A percentile compares a stretch with the other conserved stretches of the same genome.
Evolutionary conservation across 2,329 filamentous ascomycete genomes (phyloP).

Genomic region (Fusarium sulawesiense): DNA sequence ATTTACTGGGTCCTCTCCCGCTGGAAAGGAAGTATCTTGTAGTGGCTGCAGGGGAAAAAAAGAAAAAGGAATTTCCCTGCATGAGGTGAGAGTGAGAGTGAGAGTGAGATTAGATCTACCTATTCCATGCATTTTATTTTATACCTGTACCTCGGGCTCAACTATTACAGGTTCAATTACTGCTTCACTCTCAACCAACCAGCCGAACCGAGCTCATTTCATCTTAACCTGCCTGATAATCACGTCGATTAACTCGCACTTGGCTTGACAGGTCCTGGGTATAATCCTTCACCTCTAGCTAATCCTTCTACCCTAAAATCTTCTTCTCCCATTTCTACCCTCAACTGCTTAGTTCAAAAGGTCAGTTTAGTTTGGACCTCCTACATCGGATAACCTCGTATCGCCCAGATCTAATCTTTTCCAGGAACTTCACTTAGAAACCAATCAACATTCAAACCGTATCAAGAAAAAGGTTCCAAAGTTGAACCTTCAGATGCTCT

Average conservation of each 20-base stretch:
- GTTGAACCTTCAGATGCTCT: not conserved
- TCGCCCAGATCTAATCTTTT: conserved; percentile 19
- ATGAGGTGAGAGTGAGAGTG: conserved; percentile 13
- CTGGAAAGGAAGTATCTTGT: conserved; percentile 21
- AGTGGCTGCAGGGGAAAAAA: conserved; percentile 29
- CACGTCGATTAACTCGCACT: conserved; percentile 10
- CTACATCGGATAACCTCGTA: conserved; percentile 29
- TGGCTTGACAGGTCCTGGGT: not conserved
- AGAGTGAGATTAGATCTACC: conserved; percentile 9
- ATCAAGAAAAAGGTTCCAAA: not conserved
- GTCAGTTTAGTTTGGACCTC: conserved; percentile 32
- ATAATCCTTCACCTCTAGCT: not conserved
- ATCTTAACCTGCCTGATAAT: conserved; percentile 13
- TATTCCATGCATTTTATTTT: not conserved
- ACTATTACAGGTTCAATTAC: conserved; percentile 8
- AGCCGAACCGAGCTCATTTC: conserved; percentile 6
- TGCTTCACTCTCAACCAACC: conserved; percentile 28
- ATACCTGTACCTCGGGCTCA: not conserved
- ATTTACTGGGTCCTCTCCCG: conserved; percentile 9
- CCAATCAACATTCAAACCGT: not conserved
- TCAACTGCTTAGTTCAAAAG: conserved; percentile 12
- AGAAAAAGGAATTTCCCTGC: conserved; percentile 11
- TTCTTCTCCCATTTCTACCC: not conserved
- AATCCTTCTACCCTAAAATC: not conserved
- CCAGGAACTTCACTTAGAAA: conserved; percentile 12